These are phyloP conservation scores for Colletotrichum gloeosporioides DNA, from an alignment of 2,329 filamentous ascomycete species.

Conservation along the genomic window DNA sequence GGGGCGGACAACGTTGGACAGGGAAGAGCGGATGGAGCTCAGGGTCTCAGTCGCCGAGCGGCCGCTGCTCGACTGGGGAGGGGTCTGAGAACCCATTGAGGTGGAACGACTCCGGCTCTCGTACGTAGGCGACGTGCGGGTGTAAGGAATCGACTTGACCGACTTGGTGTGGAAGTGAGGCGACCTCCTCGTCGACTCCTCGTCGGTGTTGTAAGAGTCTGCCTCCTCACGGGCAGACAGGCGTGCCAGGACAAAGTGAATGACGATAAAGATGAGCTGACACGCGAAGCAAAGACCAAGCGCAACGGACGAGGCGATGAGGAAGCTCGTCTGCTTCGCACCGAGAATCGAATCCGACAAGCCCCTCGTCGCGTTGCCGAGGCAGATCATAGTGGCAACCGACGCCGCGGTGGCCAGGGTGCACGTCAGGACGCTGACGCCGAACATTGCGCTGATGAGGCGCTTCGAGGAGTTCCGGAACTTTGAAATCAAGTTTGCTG, in stretches of 20 bases:
- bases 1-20: slow-evolving; percentile 57
- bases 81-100: slow-evolving; percentile 43
- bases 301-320: slow-evolving; percentile 50
- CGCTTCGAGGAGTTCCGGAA: slow-evolving; percentile 24
- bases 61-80: slow-evolving; percentile 50
- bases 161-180: slow-evolving; percentile 52
- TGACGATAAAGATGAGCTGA: slow-evolving; percentile 55
- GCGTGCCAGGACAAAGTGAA: slow-evolving; percentile 46
- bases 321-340: slow-evolving; percentile 36
- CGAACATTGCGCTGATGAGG: slow-evolving; percentile 39
- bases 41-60: slow-evolving; percentile 50
- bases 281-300: slow-evolving; percentile 50
- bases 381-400: slow-evolving; percentile 46
- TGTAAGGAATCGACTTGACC: slow-evolving; percentile 60
- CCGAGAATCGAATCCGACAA: slow-evolving; percentile 36
- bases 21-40: slow-evolving; percentile 52
- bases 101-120: slow-evolving; percentile 23
- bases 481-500: slow-evolving; percentile 31
- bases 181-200: slow-evolving; percentile 34
- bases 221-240: slow-evolving; percentile 30
- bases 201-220: slow-evolving; percentile 34
- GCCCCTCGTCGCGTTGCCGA: slow-evolving; percentile 36
- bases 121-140: slow-evolving; percentile 42
- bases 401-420: slow-evolving; percentile 51
- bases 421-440: slow-evolving; percentile 43